These are phyloP conservation scores for Tilletiopsis washingtonensis DNA, from an alignment of 1,284 basidiomycete genomes.

Conservation along the genomic window DNA sequence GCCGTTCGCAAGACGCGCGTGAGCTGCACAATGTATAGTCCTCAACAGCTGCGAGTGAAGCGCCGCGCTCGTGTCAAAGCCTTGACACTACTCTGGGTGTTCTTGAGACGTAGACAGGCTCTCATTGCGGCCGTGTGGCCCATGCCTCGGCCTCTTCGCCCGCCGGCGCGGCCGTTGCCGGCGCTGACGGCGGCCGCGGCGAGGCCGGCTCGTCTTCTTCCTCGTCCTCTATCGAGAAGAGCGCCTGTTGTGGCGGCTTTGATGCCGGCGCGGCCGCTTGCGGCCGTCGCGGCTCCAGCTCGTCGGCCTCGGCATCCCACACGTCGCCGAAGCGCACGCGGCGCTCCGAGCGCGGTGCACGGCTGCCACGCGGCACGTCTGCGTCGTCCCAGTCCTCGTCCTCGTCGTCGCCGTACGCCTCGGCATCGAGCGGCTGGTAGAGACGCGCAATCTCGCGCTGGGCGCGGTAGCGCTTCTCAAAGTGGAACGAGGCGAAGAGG, in stretches of 20 bases:
- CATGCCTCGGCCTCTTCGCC: too few relatives aligned
- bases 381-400: conserved; percentile 11
- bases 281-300: background rate
- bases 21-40: too few relatives aligned
- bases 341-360: conserved; percentile 17
- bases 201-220: conserved; percentile 22
- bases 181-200: too few relatives aligned
- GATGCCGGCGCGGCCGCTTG: background rate
- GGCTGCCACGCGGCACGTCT: conserved; percentile 12
- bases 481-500: conserved; percentile 51
- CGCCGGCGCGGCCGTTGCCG: too few relatives aligned
- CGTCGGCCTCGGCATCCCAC: background rate
- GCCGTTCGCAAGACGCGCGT: too few relatives aligned
- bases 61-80: too few relatives aligned
- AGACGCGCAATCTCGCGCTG: conserved; percentile 27
- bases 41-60: too few relatives aligned
- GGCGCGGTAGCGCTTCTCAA: conserved; percentile 24
- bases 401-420: conserved; percentile 16
- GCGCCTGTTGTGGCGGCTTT: conserved; percentile 7
- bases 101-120: too few relatives aligned
- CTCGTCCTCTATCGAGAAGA: conserved; percentile 29
- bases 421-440: conserved; percentile 27
- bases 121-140: too few relatives aligned
- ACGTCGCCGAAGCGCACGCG: conserved; percentile 4
- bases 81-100: too few relatives aligned